Evolutionary conservation across 2,329 filamentous ascomycete species (phyloP).

Genomic region (Aspergillus sp.): DNA sequence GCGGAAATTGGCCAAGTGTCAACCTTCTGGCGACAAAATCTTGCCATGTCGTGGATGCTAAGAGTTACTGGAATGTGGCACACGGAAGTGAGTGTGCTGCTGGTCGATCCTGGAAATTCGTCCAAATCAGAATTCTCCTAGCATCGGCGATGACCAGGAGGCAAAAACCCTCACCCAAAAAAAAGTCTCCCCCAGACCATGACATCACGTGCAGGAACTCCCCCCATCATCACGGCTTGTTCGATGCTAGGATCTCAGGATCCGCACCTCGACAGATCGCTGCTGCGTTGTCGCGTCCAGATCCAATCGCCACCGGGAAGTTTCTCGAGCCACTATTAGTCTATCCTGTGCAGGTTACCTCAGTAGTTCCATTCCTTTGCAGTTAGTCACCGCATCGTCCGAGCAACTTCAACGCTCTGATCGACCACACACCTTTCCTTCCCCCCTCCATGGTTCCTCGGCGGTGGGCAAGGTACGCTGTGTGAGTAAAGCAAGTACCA

Average conservation of each 20-base stretch:
- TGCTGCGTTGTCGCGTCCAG: constrained; percentile 23
- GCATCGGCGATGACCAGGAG: not conserved
- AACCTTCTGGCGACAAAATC: not conserved
- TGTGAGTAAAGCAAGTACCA: not conserved
- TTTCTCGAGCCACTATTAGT: constrained; percentile 4
- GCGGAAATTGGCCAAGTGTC: constrained; percentile 23
- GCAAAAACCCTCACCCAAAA: not conserved
- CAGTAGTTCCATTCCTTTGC: constrained; percentile 9
- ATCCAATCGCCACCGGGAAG: constrained; percentile 17
- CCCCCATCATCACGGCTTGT: not conserved
- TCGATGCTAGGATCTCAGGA: constrained; percentile 16
- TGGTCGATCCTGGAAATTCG: not conserved
- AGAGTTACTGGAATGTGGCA: constrained; percentile 3
- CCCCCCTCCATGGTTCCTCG: not conserved
- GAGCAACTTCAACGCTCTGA: constrained; percentile 7
- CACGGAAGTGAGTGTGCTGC: not conserved
- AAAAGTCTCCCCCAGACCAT: not conserved
- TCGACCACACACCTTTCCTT: not conserved
- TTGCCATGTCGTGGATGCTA: not conserved
- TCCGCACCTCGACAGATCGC: constrained; percentile 16
- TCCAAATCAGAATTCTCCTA: not conserved
- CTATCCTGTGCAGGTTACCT: constrained; percentile 15
- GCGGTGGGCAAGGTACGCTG: not conserved
- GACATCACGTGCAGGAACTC: constrained; percentile 15
- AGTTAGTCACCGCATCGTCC: constrained; percentile 6